phyloP scores from a whole-genome alignment of 106 monocot genomes.

The Triglochin maritima region DNA sequence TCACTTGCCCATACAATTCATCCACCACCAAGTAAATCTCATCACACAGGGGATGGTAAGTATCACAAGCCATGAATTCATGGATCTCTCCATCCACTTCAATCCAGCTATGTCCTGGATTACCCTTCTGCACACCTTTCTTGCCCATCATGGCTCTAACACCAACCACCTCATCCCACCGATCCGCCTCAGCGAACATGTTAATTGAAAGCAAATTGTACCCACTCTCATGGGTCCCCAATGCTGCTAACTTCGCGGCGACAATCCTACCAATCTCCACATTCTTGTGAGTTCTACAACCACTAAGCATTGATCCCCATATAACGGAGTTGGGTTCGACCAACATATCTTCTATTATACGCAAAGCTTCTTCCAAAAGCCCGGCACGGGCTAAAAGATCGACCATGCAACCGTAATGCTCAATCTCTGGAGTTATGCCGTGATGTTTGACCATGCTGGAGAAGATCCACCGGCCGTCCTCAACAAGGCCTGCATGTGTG shows the following conservation, averaged over 20 bases:
- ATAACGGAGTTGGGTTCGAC: constrained; percentile 26
- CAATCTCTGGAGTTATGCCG: constrained; percentile 22
- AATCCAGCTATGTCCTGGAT: constrained; percentile 45
- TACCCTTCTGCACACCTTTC: constrained; percentile 25
- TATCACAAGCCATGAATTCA: constrained; percentile 40
- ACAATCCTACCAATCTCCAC: constrained; percentile 25
- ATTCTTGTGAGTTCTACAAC: constrained; percentile 38
- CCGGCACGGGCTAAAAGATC: constrained; percentile 52
- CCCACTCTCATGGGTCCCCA: constrained; percentile 33
- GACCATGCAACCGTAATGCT: constrained; percentile 63
- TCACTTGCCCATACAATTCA: constrained; percentile 19
- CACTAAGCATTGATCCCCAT: constrained; percentile 41
- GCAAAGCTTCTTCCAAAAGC: constrained; percentile 32
- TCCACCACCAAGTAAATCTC: constrained; percentile 17
- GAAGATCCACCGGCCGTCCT: constrained; percentile 42
- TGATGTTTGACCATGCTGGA: constrained; percentile 20
- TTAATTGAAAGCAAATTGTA: constrained; percentile 27
- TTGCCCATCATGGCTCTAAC: constrained; percentile 27
- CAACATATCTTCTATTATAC: constrained; percentile 22
- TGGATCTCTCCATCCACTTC: constrained; percentile 31
- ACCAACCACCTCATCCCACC: constrained; percentile 29
- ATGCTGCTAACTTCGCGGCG: constrained; percentile 14
- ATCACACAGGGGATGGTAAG: constrained; percentile 18
- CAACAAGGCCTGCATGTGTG: constrained; percentile 40
- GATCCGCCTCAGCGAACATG: constrained; percentile 28